Evolutionary conservation across 192 early-diverging fungal species (phyloP), one percentile per base, ranked within the genome.

Genomic region (Coemansia sp.): DNA sequence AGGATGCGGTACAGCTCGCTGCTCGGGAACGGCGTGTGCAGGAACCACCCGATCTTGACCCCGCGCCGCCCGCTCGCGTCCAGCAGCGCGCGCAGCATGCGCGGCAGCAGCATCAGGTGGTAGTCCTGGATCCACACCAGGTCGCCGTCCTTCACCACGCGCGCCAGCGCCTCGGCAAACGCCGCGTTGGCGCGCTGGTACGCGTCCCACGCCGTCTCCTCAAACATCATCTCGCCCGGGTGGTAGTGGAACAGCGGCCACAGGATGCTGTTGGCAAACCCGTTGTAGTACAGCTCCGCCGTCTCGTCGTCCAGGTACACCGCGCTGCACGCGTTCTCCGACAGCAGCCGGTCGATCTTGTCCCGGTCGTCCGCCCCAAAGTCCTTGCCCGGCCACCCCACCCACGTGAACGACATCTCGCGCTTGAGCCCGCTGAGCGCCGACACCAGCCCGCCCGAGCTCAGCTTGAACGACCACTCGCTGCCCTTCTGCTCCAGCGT

Each of bases 221-320:
- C 88, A 60, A 99, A 99, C 5, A 87, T 84, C 61, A 99, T 95
- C 78, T 99, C 97, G 40, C 94, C 93, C 8, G 94, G 94, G 61
- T 98, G 94, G 74, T 99, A 99, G 74, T 99, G 97, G 81, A 99
- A 99, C 43, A 99, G 78, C 5, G 97, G 97, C 97, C 94, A 97
- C 33, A 99, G 85, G 51, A 99, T 96, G 62, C 90, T 77, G 80
- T 99, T 99, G 22, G 93, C 94, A 80, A 99, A 97, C 5, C 97
- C 97, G 51, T 95, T 95, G 80, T 99, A 99, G 77, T 98, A 93
- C 63, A 82, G 82, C 69, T 96, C 92, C 10, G 95, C 97, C 8
- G 95, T 69, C 22, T 93, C 88, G 59, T 98, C 89, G 49, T 88
- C 83, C 48, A 99, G 79, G 77, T 97, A 98, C 25, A 99, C 93